phyloP scores from a whole-genome alignment of 345 rosid species.

The Citrus inodora region DNA sequence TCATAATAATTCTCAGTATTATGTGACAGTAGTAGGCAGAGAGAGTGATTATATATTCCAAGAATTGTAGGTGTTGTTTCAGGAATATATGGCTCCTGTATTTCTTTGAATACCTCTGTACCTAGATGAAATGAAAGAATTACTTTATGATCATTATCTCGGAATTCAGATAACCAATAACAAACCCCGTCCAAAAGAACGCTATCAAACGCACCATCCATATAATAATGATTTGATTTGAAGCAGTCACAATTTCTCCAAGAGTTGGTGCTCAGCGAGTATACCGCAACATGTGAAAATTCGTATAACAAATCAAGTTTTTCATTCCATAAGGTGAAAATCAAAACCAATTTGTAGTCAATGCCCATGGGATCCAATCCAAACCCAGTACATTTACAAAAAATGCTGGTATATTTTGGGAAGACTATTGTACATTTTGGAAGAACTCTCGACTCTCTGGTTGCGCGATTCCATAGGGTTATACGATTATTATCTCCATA shows the following conservation, averaged over 20 bases:
- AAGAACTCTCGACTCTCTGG: background rate
- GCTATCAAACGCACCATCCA: background rate
- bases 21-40: background rate
- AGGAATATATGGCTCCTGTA: background rate
- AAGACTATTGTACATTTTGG: background rate
- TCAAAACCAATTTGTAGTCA: background rate
- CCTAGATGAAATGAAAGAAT: background rate
- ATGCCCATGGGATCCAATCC: background rate
- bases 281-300: background rate
- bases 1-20: too few relatives aligned
- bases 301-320: background rate
- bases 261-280: background rate
- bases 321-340: background rate
- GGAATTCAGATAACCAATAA: too few relatives aligned
- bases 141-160: too few relatives aligned
- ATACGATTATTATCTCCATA: background rate
- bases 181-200: background rate
- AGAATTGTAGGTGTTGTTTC: background rate
- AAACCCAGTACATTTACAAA: background rate
- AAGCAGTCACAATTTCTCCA: background rate
- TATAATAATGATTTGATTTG: background rate
- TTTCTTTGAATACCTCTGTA: background rate
- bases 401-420: background rate
- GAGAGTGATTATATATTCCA: background rate
- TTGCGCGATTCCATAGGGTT: rapidly evolving